These are phyloP conservation scores for Carex littledalei DNA, from an alignment of 176 grass and related monocot genomes.

Conservation along the genomic window DNA sequence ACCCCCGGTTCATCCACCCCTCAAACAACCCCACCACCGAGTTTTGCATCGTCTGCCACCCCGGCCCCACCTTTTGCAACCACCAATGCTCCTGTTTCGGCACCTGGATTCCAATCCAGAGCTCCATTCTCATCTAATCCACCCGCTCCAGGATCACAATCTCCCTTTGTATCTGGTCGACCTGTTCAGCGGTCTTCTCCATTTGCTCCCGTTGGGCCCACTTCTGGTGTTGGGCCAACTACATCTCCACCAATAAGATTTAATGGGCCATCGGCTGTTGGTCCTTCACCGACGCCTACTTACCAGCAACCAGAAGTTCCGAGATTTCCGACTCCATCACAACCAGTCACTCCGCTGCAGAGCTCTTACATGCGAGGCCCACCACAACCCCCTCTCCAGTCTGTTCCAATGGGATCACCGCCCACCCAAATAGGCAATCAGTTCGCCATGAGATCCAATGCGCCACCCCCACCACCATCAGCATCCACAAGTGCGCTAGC, in stretches of 20 bases:
- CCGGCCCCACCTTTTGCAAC: conserved; percentile 7
- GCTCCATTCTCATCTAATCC: conserved; percentile 1
- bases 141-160: background rate
- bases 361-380: conserved; percentile 15
- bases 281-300: background rate
- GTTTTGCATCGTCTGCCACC: background rate
- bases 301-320: conserved; percentile 18
- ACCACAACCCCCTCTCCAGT: background rate
- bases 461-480: background rate
- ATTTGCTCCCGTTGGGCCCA: conserved; percentile 2
- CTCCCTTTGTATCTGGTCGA: conserved; percentile 11
- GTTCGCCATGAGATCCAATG: background rate
- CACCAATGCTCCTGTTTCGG: background rate
- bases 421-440: background rate
- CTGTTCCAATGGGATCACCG: background rate
- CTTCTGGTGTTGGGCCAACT: background rate
- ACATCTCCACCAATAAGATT: conserved; percentile 5
- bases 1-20: background rate
- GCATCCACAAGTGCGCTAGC: background rate
- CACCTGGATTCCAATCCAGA: background rate
- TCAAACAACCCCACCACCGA: background rate
- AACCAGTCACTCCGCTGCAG: conserved; percentile 7
- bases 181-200: conserved; percentile 9
- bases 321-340: conserved; percentile 6
- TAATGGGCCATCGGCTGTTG: background rate